Evolutionary conservation across 2,329 filamentous ascomycete genomes (phyloP).

Genomic region (Diplodia sapinea): DNA sequence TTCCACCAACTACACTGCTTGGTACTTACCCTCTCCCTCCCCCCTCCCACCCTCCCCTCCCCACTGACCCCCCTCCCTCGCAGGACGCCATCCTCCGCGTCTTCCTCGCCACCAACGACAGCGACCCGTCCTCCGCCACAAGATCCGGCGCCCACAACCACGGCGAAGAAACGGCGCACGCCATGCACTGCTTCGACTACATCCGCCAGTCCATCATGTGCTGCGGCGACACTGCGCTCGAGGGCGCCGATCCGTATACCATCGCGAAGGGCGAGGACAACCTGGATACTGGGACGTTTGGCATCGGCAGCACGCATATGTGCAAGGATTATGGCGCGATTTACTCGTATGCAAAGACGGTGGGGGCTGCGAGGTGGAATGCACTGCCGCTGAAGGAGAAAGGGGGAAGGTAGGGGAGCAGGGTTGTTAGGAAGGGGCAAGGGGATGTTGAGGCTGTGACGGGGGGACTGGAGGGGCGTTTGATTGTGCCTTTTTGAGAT

Average conservation of each 20-base stretch:
- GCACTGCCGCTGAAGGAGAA: no score
- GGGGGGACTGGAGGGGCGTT: no score
- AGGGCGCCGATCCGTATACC: constrained; percentile 34
- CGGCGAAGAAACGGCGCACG: constrained; percentile 34
- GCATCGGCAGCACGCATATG: not conserved
- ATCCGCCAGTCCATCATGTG: constrained; percentile 46
- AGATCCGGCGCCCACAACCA: not conserved
- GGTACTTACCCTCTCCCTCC: not conserved
- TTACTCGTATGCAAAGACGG: not conserved
- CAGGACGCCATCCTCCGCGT: not conserved
- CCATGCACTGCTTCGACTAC: constrained; percentile 48
- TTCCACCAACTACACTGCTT: constrained; percentile 41
- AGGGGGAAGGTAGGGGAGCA: no score
- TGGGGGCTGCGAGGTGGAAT: not conserved
- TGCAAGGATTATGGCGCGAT: not conserved
- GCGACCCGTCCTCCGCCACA: not conserved
- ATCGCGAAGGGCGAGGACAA: not conserved
- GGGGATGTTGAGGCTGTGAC: no score
- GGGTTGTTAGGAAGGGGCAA: no score
- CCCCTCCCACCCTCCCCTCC: not conserved
- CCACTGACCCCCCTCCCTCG: not conserved
- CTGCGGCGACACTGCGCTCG: constrained; percentile 41
- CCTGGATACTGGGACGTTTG: not conserved
- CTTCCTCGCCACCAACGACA: not conserved
- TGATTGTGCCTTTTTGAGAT: no score